A percentile compares a stretch with the other conserved stretches of the same genome.
Evolutionary conservation across 768 basidiomycete species (phyloP).

Genomic region (Boletus barrowsii): DNA sequence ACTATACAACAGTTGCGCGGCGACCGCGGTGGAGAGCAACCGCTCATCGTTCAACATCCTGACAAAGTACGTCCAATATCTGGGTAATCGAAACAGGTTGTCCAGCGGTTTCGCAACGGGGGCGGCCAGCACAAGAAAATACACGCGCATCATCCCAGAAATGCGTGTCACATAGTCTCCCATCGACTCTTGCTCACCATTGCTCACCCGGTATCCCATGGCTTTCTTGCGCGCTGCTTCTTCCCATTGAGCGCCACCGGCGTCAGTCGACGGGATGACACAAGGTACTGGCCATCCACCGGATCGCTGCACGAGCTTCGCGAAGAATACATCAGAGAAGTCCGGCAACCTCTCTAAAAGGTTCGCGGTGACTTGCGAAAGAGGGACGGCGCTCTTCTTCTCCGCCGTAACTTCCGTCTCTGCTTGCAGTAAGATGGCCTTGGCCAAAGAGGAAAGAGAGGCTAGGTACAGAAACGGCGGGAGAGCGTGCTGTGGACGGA

Average conservation of each 20-base stretch:
- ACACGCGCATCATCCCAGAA: conserved; percentile 80
- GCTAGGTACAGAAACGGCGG: conserved; percentile 59
- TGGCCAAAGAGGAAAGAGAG: conserved; percentile 83
- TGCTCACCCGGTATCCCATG: conserved; percentile 52
- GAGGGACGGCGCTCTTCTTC: conserved; percentile 76
- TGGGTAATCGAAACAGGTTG: conserved; percentile 54
- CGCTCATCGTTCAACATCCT: conserved; percentile 52
- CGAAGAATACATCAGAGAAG: conserved; percentile 77
- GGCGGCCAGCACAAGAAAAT: conserved; percentile 63
- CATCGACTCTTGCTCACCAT: conserved; percentile 47
- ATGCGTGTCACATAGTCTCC: conserved; percentile 67
- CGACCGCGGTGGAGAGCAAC: conserved; percentile 56
- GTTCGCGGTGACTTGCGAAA: conserved; percentile 68
- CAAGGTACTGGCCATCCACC: conserved; percentile 86
- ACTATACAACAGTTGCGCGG: conserved; percentile 70
- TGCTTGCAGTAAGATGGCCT: conserved; percentile 85
- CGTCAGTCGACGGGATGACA: conserved; percentile 51
- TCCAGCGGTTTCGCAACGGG: conserved; percentile 39
- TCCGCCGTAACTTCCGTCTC: conserved; percentile 92
- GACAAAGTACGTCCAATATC: conserved; percentile 72
- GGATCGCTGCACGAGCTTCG: conserved; percentile 80
- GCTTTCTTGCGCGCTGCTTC: conserved; percentile 44
- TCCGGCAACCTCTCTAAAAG: conserved; percentile 56
- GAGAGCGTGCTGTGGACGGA: conserved; percentile 31
- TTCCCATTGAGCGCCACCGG: conserved; percentile 47